Evolutionary conservation across 257 asterid species (phyloP).

Genomic region (Capsicum chinense): DNA sequence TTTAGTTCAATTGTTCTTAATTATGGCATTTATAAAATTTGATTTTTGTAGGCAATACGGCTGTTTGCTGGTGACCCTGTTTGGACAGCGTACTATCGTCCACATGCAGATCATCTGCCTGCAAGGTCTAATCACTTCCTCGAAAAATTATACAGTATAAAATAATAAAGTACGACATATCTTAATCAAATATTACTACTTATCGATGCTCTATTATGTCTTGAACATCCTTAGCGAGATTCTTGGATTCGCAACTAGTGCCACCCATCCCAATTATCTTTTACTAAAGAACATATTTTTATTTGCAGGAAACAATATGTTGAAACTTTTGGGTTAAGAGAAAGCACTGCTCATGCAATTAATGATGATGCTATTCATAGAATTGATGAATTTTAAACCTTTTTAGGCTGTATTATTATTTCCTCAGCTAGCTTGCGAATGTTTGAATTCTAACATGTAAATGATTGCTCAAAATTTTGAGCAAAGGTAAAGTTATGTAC

Average conservation of each 20-base stretch:
- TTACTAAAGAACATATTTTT: background rate
- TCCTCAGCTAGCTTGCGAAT: background rate
- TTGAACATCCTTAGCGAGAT: no score
- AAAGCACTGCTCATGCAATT: slow-evolving; percentile 43
- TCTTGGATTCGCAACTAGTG: no score
- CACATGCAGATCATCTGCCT: slow-evolving; percentile 72
- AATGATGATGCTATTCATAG: slow-evolving; percentile 44
- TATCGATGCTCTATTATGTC: no score
- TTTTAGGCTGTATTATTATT: background rate
- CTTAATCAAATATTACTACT: no score
- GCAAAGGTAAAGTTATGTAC: background rate
- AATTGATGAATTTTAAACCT: background rate
- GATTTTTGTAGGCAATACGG: slow-evolving; percentile 67
- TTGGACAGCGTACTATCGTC: slow-evolving; percentile 91
- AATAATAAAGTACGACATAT: no score
- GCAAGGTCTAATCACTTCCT: slow-evolving; percentile 54
- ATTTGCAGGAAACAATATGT: slow-evolving; percentile 64
- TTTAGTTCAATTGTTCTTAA: background rate
- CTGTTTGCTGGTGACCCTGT: slow-evolving; percentile 85
- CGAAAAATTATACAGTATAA: no score
- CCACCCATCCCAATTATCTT: no score
- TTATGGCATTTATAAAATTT: background rate
- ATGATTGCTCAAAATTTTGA: background rate
- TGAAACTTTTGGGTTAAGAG: slow-evolving; percentile 49
- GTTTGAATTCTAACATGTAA: background rate